Conservation (phyloP, 805 yeast genomes). For the Saturnispora sekii region DNA sequence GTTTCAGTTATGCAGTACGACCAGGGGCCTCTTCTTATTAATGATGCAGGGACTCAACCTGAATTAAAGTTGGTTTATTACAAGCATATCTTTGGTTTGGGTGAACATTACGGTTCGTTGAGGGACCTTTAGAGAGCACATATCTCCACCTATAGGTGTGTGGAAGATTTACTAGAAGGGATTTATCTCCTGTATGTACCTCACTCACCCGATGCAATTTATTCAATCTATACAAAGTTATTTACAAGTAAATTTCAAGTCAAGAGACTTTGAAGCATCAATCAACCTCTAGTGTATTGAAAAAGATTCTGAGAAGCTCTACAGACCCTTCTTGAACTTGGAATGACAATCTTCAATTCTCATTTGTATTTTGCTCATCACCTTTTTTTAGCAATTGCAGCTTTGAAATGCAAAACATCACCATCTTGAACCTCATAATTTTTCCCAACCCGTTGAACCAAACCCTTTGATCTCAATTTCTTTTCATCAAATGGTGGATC, state of each 20-base stretch:
- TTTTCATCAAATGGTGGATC: conserved; percentile 61
- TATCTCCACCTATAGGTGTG: too few species aligned
- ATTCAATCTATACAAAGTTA: too few species aligned
- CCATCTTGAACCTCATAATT: conserved; percentile 93
- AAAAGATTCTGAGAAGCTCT: too few species aligned
- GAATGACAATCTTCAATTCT: too few species aligned
- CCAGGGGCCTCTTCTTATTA: conserved; percentile 52
- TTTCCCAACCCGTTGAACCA: conserved; percentile 85
- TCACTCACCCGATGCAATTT: too few species aligned
- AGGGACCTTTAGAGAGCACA: conserved; percentile 17
- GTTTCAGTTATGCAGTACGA: conserved; percentile 76
- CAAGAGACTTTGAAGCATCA: too few species aligned
- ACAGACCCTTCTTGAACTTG: too few species aligned
- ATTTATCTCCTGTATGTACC: too few species aligned
- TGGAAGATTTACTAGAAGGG: too few species aligned
- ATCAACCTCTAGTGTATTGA: too few species aligned
- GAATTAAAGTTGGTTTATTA: conserved; percentile 69
- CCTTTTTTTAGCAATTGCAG: conserved; percentile 46
- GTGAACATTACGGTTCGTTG: conserved; percentile 89
- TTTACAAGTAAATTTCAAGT: background rate
- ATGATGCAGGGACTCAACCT: conserved; percentile 45
- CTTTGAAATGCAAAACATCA: conserved; percentile 83
- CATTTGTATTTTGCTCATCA: background rate
- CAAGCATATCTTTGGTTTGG: conserved; percentile 78
- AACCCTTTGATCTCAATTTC: conserved; percentile 79